Evolutionary conservation across 108 stramenopile genomes (phyloP).

Genomic region (Cyclotella distinguenda): DNA sequence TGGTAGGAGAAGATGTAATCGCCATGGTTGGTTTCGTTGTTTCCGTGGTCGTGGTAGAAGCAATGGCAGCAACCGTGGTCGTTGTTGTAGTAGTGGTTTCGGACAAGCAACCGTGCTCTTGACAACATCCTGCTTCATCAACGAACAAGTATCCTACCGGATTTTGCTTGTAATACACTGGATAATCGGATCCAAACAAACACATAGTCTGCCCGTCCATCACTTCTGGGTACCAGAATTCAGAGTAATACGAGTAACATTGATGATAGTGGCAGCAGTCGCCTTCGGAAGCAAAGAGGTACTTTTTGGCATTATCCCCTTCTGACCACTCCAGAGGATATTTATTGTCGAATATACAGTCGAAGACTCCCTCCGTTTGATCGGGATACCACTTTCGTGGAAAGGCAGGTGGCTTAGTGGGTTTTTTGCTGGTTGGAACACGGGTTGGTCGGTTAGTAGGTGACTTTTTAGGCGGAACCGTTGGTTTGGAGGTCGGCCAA

Average conservation of each 20-base stretch:
- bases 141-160: conserved; percentile 7
- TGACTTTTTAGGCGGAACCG: not conserved
- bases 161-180: not conserved
- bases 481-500: not conserved
- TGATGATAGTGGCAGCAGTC: conserved; percentile 10
- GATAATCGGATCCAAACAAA: conserved; percentile 10
- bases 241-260: conserved; percentile 4
- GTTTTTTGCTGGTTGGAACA: not conserved
- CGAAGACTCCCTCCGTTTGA: not conserved
- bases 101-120: conserved; percentile 6
- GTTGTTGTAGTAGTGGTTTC: not conserved
- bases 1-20: not conserved
- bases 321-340: conserved; percentile 2
- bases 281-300: conserved; percentile 1
- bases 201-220: conserved; percentile 1
- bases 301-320: not conserved
- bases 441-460: not conserved
- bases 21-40: not conserved
- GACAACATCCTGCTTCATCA: conserved; percentile 3
- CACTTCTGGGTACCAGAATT: conserved; percentile 15
- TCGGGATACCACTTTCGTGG: conserved; percentile 6
- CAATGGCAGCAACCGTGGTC: not conserved
- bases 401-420: not conserved
- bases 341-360: conserved; percentile 7
- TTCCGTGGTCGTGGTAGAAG: not conserved